These are phyloP conservation scores for Zymoseptoria tritici DNA, from an alignment of 2,329 filamentous ascomycete species.

Conservation along the genomic window DNA sequence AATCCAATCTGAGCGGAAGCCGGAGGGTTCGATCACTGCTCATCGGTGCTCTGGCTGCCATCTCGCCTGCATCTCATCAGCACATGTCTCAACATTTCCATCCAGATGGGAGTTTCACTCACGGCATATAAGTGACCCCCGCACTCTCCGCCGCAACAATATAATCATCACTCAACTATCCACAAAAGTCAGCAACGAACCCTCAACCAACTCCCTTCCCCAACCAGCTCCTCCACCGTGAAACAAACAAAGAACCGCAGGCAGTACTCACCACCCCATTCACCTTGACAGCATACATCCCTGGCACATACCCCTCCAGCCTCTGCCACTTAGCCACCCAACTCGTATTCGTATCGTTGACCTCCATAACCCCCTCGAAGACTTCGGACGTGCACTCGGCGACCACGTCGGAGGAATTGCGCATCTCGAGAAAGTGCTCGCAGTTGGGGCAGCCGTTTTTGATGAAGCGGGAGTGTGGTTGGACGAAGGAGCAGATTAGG, in stretches of 20 bases:
- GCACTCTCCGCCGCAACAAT: slow-evolving; percentile 50
- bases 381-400: slow-evolving; percentile 92
- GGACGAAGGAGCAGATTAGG: slow-evolving; percentile 97
- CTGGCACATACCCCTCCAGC: slow-evolving; percentile 76
- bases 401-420: slow-evolving; percentile 65
- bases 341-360: slow-evolving; percentile 72
- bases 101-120: slow-evolving; percentile 19
- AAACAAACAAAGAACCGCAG: neutral
- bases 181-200: too few relatives aligned
- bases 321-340: slow-evolving; percentile 98
- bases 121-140: slow-evolving; percentile 56
- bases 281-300: slow-evolving; percentile 92
- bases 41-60: slow-evolving; percentile 14
- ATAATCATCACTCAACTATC: slow-evolving; percentile 48
- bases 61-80: slow-evolving; percentile 13
- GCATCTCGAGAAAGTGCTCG: slow-evolving; percentile 81
- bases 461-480: slow-evolving; percentile 73
- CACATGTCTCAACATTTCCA: neutral
- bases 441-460: slow-evolving; percentile 92
- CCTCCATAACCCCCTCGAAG: slow-evolving; percentile 83
- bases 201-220: too few relatives aligned
- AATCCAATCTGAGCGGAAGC: too few relatives aligned
- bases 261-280: slow-evolving; percentile 58
- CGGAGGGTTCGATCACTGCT: too few relatives aligned
- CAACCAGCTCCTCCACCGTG: too few relatives aligned